A percentile compares a stretch with the other conserved stretches of the same genome.
Conservation (phyloP, 179 eudicot species). For the Nepenthes alata region DNA sequence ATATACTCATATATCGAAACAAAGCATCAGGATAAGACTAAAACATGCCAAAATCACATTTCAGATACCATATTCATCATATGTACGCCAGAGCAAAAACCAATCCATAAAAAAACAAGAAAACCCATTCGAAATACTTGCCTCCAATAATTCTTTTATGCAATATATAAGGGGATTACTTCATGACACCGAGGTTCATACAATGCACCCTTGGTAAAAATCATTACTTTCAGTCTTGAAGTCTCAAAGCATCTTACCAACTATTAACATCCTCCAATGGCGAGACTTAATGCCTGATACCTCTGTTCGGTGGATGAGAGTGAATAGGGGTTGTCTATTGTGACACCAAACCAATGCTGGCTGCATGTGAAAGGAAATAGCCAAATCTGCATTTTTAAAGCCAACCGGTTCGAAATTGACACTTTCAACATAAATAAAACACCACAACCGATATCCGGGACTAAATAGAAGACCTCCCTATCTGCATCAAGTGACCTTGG, state of each 20-base stretch:
- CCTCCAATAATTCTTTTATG: background rate
- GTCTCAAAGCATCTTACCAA: slow-evolving; percentile 99
- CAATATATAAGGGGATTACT: slow-evolving; percentile 17
- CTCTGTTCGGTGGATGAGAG: slow-evolving; percentile 75
- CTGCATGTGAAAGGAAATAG: slow-evolving; percentile 66
- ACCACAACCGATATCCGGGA: slow-evolving; percentile 55
- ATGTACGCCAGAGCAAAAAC: too few relatives aligned
- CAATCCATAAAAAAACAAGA: too few relatives aligned
- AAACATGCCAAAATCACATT: too few relatives aligned
- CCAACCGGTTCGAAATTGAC: slow-evolving; percentile 92
- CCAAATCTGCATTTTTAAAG: slow-evolving; percentile 99
- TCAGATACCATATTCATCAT: too few relatives aligned
- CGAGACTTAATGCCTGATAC: slow-evolving; percentile 79
- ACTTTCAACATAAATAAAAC: slow-evolving; percentile 48
- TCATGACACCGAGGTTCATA: slow-evolving; percentile 30
- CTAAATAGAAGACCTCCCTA: slow-evolving; percentile 44
- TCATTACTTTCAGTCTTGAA: slow-evolving; percentile 41
- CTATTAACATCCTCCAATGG: slow-evolving; percentile 87
- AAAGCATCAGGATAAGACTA: too few relatives aligned
- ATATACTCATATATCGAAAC: too few relatives aligned
- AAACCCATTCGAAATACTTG: background rate
- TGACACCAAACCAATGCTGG: slow-evolving; percentile 91
- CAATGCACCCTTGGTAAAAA: slow-evolving; percentile 36
- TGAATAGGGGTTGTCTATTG: slow-evolving; percentile 74
- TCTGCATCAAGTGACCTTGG: slow-evolving; percentile 39